phyloP scores from a whole-genome alignment of 768 basidiomycete genomes.

The Termitomyces sp. region DNA sequence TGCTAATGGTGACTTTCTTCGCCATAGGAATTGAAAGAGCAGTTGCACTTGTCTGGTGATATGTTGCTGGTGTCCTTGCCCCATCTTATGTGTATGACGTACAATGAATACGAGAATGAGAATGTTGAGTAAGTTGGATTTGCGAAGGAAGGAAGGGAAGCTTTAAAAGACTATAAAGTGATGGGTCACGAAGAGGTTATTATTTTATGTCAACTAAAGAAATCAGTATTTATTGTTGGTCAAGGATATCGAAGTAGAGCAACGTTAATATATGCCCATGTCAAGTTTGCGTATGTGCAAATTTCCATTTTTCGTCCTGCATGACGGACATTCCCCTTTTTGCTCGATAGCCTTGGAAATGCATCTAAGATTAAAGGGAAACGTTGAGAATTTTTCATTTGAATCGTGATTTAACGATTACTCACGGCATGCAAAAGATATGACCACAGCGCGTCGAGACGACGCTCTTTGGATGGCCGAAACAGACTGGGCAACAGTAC shows the following conservation, averaged over 20 bases:
- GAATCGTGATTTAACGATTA: background rate
- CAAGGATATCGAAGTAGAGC: background rate
- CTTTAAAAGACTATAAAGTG: background rate
- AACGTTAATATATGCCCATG: slow-evolving; percentile 1
- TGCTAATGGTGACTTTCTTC: slow-evolving; percentile 14
- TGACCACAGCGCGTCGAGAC: slow-evolving; percentile 8
- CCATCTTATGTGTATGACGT: too few relatives aligned
- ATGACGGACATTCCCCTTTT: slow-evolving; percentile 5
- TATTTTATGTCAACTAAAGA: background rate
- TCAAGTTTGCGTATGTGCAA: slow-evolving; percentile 4
- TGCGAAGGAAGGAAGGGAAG: too few relatives aligned
- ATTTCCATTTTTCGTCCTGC: background rate
- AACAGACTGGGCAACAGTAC: slow-evolving; percentile 6
- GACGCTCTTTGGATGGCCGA: background rate
- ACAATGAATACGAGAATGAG: too few relatives aligned
- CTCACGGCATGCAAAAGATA: slow-evolving; percentile 9
- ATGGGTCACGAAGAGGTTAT: background rate
- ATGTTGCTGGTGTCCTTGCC: background rate
- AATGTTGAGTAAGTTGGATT: too few relatives aligned
- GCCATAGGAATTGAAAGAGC: slow-evolving; percentile 9
- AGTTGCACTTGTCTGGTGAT: background rate
- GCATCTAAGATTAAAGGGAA: background rate
- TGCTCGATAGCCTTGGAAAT: slow-evolving; percentile 2
- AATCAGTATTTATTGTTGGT: background rate
- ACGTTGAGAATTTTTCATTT: background rate